These are phyloP conservation scores for Nemania sp. DNA, from an alignment of 2,329 filamentous ascomycete genomes.

Conservation along the genomic window DNA sequence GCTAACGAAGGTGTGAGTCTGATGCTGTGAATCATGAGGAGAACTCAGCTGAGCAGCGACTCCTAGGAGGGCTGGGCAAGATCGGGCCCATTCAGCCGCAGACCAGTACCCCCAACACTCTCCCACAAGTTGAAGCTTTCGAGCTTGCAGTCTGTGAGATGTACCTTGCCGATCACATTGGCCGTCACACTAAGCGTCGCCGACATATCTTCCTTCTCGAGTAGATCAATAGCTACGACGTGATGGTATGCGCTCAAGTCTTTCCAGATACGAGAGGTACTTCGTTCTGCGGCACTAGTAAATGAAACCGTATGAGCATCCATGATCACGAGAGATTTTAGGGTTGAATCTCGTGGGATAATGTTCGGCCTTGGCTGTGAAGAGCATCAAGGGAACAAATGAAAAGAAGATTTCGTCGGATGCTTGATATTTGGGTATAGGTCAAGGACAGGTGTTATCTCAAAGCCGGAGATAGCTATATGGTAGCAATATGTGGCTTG, in stretches of 20 bases:
- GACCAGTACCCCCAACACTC: constrained; percentile 33
- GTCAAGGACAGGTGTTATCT: background rate
- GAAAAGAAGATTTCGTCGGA: background rate
- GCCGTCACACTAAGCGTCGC: constrained; percentile 40
- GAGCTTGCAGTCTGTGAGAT: constrained; percentile 33
- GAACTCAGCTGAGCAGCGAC: constrained; percentile 37
- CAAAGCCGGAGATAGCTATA: background rate
- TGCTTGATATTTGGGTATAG: background rate
- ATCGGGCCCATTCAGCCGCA: constrained; percentile 32
- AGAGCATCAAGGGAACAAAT: background rate
- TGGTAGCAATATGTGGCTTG: background rate
- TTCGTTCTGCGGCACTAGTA: constrained; percentile 48
- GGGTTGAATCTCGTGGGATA: background rate
- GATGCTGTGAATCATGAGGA: constrained; percentile 25
- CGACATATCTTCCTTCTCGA: constrained; percentile 39
- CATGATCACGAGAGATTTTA: constrained; percentile 41
- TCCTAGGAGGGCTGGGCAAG: constrained; percentile 35
- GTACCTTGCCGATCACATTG: constrained; percentile 45
- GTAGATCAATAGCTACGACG: constrained; percentile 41
- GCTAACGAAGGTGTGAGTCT: constrained; percentile 33
- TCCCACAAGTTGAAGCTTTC: constrained; percentile 35
- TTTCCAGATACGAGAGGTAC: constrained; percentile 53
- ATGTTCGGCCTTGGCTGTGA: background rate
- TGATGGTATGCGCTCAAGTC: constrained; percentile 50
- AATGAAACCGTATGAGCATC: constrained; percentile 57